These are phyloP conservation scores for Penicillium sp. DNA, from an alignment of 2,329 filamentous ascomycete species.

Conservation along the genomic window DNA sequence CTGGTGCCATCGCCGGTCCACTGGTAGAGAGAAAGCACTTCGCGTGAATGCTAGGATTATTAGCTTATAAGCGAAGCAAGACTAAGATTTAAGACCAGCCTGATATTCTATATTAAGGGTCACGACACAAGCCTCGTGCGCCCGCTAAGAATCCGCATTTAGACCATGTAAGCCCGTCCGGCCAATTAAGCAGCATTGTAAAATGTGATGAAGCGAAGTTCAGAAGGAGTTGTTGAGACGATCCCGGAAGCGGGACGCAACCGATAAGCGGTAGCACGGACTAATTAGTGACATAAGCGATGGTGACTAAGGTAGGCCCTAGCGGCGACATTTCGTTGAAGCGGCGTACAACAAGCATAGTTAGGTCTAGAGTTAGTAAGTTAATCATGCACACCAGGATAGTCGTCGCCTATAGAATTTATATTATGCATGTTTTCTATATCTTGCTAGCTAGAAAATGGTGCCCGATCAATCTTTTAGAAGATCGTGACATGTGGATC, in stretches of 20 bases:
- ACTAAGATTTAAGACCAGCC: slow-evolving; percentile 56
- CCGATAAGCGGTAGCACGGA: no score
- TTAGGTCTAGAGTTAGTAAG: slow-evolving; percentile 71
- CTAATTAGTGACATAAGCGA: no score
- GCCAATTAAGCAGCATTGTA: slow-evolving; percentile 68
- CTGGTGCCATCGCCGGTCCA: slow-evolving; percentile 93
- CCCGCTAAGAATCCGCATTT: slow-evolving; percentile 54
- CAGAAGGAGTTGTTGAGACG: no score
- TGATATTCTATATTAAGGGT: slow-evolving; percentile 96
- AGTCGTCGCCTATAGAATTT: slow-evolving; percentile 85
- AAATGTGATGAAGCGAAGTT: no score
- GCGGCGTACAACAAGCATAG: no score
- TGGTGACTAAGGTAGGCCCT: no score
- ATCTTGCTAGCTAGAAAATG: slow-evolving; percentile 89
- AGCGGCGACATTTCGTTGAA: no score
- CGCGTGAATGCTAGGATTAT: slow-evolving; percentile 71
- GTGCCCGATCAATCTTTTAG: slow-evolving; percentile 89
- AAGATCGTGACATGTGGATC: slow-evolving; percentile 93
- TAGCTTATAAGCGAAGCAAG: slow-evolving; percentile 14
- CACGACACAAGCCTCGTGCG: slow-evolving; percentile 90
- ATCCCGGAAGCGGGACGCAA: no score
- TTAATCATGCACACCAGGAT: slow-evolving; percentile 84
- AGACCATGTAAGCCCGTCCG: slow-evolving; percentile 71
- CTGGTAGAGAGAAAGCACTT: slow-evolving; percentile 82
- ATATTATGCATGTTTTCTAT: slow-evolving; percentile 92